These are phyloP conservation scores for Saccharomycopsis babjevae DNA, from an alignment of 805 yeast genomes.

Conservation along the genomic window DNA sequence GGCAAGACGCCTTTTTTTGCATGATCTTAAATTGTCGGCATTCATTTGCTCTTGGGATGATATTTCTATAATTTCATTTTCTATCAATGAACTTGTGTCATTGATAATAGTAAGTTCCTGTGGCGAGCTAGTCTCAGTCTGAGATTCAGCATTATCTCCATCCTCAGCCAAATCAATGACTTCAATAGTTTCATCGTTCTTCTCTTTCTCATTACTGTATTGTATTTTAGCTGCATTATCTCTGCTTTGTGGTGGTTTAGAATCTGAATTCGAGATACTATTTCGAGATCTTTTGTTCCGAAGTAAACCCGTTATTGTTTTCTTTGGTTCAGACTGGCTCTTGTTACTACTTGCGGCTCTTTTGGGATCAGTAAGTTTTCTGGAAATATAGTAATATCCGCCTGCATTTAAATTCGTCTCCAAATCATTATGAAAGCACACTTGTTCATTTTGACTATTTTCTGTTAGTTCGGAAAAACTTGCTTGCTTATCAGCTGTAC, in stretches of 20 bases:
- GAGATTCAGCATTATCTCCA: neutral
- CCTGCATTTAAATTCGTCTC: neutral
- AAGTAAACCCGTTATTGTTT: neutral
- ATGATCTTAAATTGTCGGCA: neutral
- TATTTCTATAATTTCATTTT: neutral
- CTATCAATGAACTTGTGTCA: neutral
- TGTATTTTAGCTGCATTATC: neutral
- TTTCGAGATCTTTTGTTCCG: neutral
- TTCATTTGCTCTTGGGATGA: neutral
- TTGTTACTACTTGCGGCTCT: neutral
- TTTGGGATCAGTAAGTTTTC: constrained; percentile 3
- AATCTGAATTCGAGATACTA: neutral
- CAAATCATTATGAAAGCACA: neutral
- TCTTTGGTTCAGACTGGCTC: neutral
- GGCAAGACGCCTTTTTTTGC: neutral
- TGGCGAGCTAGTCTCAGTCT: neutral
- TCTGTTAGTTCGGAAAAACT: neutral
- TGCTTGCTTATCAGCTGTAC: neutral
- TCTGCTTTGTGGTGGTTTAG: neutral
- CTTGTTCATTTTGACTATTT: neutral
- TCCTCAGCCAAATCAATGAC: neutral
- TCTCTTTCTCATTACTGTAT: neutral
- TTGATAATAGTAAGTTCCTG: neutral
- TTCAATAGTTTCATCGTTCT: neutral
- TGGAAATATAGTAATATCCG: constrained; percentile 1